Evolutionary conservation across 1,139 yeast species (phyloP).

Genomic region (Nematodospora anomalae): DNA sequence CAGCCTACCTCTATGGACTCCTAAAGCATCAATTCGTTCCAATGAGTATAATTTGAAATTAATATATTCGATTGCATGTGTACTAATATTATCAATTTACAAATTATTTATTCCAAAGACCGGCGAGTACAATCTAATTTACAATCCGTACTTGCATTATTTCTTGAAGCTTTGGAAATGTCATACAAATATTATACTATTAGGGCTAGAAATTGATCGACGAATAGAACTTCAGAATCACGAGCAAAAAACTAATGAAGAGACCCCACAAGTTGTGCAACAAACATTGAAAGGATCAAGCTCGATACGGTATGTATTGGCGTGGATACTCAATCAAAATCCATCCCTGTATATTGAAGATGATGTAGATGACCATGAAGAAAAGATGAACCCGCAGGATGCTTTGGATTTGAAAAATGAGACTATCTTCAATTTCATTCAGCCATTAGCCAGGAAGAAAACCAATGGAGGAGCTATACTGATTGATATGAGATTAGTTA

Average conservation of each 20-base stretch:
- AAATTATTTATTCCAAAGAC: constrained; percentile 44
- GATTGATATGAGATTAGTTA: constrained; percentile 50
- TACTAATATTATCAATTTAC: constrained; percentile 50
- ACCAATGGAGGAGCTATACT: constrained; percentile 57
- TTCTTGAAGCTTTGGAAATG: constrained; percentile 64
- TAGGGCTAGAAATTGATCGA: constrained; percentile 66
- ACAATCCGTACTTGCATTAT: constrained; percentile 61
- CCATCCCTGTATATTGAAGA: constrained; percentile 30
- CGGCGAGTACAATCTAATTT: constrained; percentile 37
- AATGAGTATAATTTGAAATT: constrained; percentile 38
- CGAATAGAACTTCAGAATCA: constrained; percentile 50
- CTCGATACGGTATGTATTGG: constrained; percentile 60
- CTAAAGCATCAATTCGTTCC: constrained; percentile 34
- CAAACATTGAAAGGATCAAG: constrained; percentile 62
- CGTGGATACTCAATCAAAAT: constrained; percentile 55
- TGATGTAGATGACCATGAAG: constrained; percentile 18
- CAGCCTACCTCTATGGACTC: constrained; percentile 53
- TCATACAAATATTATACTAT: constrained; percentile 54
- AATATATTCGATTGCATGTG: constrained; percentile 53
- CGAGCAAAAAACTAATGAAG: constrained; percentile 22
- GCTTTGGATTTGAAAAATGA: constrained; percentile 56
- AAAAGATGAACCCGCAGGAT: constrained; percentile 21
- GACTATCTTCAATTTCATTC: constrained; percentile 54
- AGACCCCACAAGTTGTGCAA: constrained; percentile 52
- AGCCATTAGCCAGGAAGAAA: constrained; percentile 60